A percentile compares a stretch with the other conserved stretches of the same genome.
phyloP scores from a whole-genome alignment of 2,329 filamentous ascomycete species.

The Aplosporella prunicola region DNA sequence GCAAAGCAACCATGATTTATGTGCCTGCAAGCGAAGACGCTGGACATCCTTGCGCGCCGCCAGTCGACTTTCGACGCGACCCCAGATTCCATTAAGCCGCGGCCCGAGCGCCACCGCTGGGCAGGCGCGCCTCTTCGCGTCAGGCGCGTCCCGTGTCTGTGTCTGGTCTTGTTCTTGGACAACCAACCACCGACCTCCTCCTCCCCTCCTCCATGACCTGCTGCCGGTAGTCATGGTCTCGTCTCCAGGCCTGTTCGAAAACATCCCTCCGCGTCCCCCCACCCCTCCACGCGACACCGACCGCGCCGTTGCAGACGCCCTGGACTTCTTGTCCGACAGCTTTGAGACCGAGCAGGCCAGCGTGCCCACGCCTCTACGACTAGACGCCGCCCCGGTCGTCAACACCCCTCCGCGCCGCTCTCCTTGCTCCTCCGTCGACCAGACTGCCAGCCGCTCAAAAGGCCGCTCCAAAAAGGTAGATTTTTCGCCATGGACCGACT shows the following conservation, averaged over 20 bases:
- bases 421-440: constrained; percentile 32
- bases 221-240: constrained; percentile 16
- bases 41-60: too few relatives aligned
- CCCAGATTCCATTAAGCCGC: too few relatives aligned
- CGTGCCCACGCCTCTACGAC: constrained; percentile 11
- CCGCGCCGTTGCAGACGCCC: constrained; percentile 28
- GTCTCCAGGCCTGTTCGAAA: constrained; percentile 32
- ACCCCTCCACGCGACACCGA: constrained; percentile 45
- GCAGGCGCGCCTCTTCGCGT: too few relatives aligned
- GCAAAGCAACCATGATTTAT: too few relatives aligned
- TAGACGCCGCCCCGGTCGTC: constrained; percentile 14
- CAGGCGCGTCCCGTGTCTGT: too few relatives aligned
- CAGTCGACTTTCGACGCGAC: too few relatives aligned
- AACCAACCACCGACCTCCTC: constrained; percentile 2
- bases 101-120: too few relatives aligned
- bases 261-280: constrained; percentile 44
- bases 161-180: too few relatives aligned
- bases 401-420: constrained; percentile 33
- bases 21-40: too few relatives aligned
- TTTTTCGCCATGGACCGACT: constrained; percentile 50
- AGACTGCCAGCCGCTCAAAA: constrained; percentile 26
- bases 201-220: constrained; percentile 6
- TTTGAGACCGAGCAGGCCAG: constrained; percentile 27
- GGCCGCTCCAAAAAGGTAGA: constrained; percentile 49
- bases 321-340: constrained; percentile 35